These are phyloP conservation scores for Cladorrhinum samala DNA, from an alignment of 495 filamentous ascomycete genomes.

Conservation along the genomic window DNA sequence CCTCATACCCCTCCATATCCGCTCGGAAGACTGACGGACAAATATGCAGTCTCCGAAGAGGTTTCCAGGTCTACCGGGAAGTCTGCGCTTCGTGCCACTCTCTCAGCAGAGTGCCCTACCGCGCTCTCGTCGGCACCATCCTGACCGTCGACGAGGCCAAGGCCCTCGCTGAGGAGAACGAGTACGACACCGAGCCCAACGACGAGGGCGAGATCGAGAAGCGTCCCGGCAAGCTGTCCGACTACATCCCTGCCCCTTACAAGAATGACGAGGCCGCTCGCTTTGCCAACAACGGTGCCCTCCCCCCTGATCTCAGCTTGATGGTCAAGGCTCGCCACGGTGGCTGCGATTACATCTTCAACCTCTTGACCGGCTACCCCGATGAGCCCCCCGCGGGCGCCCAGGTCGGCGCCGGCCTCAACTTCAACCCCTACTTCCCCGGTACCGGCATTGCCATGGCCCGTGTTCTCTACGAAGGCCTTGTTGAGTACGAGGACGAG, in stretches of 20 bases:
- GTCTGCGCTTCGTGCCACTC: slow-evolving; percentile 98
- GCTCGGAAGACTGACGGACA: slow-evolving; percentile 2
- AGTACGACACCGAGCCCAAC: slow-evolving; percentile 98
- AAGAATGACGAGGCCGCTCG: slow-evolving; percentile 98
- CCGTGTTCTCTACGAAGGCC: slow-evolving; percentile 92
- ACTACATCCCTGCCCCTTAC: slow-evolving; percentile 93
- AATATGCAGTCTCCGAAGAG: slow-evolving; percentile 76
- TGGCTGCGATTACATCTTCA: slow-evolving; percentile 98
- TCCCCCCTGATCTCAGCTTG: slow-evolving; percentile 94
- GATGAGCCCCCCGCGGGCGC: slow-evolving; percentile 92
- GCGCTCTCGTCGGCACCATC: slow-evolving; percentile 79
- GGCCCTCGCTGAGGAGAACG: slow-evolving; percentile 91
- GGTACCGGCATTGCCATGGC: slow-evolving; percentile 99
- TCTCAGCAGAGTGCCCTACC: slow-evolving; percentile 87
- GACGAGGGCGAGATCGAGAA: slow-evolving; percentile 96
- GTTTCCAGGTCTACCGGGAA: slow-evolving; percentile 99
- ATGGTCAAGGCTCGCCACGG: slow-evolving; percentile 97
- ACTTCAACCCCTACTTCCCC: slow-evolving; percentile 99
- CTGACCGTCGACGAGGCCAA: slow-evolving; percentile 98
- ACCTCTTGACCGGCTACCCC: slow-evolving; percentile 93
- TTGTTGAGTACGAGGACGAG: slow-evolving; percentile 98
- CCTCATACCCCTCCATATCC: neutral
- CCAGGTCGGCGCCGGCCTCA: slow-evolving; percentile 72
- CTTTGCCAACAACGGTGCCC: slow-evolving; percentile 95
- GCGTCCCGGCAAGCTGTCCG: slow-evolving; percentile 94